phyloP scores from a whole-genome alignment of 192 early-diverging fungal genomes.

The Fimicolochytrium jonesii region DNA sequence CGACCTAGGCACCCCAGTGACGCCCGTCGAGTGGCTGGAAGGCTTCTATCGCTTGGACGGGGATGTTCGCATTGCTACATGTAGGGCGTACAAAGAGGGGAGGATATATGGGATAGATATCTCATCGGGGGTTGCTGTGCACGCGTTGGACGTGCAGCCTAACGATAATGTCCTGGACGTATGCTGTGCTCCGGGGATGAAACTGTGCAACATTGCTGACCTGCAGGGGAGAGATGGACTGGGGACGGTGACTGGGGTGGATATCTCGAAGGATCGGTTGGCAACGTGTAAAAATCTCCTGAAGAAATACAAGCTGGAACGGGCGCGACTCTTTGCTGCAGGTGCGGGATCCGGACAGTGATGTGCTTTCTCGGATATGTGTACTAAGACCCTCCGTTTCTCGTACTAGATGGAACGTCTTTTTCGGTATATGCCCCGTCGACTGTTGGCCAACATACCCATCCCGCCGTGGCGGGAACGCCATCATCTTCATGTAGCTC shows the following conservation, averaged over 20 bases:
- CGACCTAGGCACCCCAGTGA: slow-evolving; percentile 42
- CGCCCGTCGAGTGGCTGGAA: slow-evolving; percentile 31
- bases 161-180: slow-evolving; percentile 87
- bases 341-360: slow-evolving; percentile 5
- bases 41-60: slow-evolving; percentile 54
- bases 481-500: too few species aligned
- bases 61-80: slow-evolving; percentile 45
- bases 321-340: slow-evolving; percentile 65
- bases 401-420: slow-evolving; percentile 83
- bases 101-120: slow-evolving; percentile 74
- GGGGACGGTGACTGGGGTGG: slow-evolving; percentile 89
- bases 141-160: slow-evolving; percentile 64
- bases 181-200: slow-evolving; percentile 85
- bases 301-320: slow-evolving; percentile 60
- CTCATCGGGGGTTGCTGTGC: slow-evolving; percentile 79
- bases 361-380: neutral
- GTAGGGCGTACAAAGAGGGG: slow-evolving; percentile 38
- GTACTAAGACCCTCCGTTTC: neutral
- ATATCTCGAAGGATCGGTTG: slow-evolving; percentile 68
- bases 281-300: slow-evolving; percentile 70
- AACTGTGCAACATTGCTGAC: slow-evolving; percentile 79
- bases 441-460: too few species aligned
- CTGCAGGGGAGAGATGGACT: slow-evolving; percentile 33
- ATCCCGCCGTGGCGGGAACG: too few species aligned
- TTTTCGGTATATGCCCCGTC: slow-evolving; percentile 74